Conservation (phyloP, 108 stramenopile genomes). For the Cyclotella cryptica region DNA sequence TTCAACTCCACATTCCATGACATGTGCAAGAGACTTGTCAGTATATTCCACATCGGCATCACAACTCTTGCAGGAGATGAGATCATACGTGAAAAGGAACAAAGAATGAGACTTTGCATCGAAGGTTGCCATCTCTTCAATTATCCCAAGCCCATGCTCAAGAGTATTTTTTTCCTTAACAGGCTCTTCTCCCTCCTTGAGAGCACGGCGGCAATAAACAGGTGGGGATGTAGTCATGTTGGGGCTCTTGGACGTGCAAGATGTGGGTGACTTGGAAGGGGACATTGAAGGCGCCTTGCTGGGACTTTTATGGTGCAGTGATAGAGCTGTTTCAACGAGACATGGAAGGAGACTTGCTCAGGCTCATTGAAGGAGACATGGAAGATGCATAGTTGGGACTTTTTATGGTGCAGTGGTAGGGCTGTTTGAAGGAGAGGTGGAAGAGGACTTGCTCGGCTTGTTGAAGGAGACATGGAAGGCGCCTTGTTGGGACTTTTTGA, state of each 20-base stretch:
- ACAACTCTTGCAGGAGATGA: constrained; percentile 14
- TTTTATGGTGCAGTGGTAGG: too few species aligned
- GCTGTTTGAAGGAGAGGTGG: too few species aligned
- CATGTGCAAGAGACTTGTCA: not conserved
- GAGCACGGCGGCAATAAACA: not conserved
- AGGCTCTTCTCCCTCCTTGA: not conserved
- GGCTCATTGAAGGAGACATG: too few species aligned
- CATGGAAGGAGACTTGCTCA: not conserved
- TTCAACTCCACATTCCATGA: not conserved
- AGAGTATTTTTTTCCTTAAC: not conserved
- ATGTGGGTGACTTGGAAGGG: too few species aligned
- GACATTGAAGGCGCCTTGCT: too few species aligned
- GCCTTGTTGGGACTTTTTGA: not conserved
- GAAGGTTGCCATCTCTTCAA: not conserved
- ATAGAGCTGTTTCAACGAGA: too few species aligned
- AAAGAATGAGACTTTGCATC: constrained; percentile 2
- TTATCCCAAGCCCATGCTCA: not conserved
- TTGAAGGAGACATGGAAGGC: not conserved
- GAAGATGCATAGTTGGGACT: too few species aligned
- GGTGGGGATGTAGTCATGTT: too few species aligned
- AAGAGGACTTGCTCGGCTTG: not conserved
- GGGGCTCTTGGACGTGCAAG: not conserved
- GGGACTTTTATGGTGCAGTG: too few species aligned
- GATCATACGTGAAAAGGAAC: not conserved
- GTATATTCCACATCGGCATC: not conserved